Conservation (phyloP, 2,329 filamentous ascomycete species). For the Sporothrix schenckii region DNA sequence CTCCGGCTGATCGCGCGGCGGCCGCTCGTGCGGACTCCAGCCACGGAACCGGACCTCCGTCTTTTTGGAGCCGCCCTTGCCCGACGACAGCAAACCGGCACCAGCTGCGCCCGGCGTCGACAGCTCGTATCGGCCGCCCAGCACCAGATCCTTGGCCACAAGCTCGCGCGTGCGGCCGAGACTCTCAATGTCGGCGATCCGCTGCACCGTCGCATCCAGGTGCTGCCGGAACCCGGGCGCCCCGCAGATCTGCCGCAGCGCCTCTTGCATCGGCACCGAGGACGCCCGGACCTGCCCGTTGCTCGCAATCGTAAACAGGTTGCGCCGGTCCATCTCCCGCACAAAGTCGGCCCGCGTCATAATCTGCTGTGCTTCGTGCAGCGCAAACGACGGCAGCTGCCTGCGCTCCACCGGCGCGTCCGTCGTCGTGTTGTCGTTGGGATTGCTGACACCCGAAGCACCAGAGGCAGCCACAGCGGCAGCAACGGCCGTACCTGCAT, state of each 20-base stretch:
- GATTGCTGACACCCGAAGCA: too few relatives aligned
- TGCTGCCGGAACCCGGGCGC: constrained; percentile 78
- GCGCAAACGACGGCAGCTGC: constrained; percentile 76
- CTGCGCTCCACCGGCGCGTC: neutral
- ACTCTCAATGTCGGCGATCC: constrained; percentile 91
- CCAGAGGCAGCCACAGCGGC: neutral
- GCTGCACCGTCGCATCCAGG: constrained; percentile 77
- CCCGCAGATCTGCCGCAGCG: constrained; percentile 81
- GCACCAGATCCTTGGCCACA: constrained; percentile 90
- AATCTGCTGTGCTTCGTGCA: constrained; percentile 83
- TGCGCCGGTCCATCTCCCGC: constrained; percentile 86
- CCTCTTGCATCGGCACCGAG: constrained; percentile 93
- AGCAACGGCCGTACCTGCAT: neutral
- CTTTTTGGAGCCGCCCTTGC: constrained; percentile 10
- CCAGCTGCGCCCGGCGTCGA: constrained; percentile 34
- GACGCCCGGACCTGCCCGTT: constrained; percentile 86
- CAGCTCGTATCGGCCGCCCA: constrained; percentile 78
- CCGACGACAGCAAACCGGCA: neutral
- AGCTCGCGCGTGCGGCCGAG: constrained; percentile 91
- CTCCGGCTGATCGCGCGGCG: constrained; percentile 30
- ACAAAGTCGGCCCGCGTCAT: constrained; percentile 98
- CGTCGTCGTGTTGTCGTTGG: neutral
- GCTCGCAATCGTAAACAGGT: constrained; percentile 92
- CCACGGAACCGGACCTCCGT: constrained; percentile 34
- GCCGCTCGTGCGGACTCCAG: constrained; percentile 37